phyloP scores from a whole-genome alignment of 768 basidiomycete species.

The Leccinellum albellum region DNA sequence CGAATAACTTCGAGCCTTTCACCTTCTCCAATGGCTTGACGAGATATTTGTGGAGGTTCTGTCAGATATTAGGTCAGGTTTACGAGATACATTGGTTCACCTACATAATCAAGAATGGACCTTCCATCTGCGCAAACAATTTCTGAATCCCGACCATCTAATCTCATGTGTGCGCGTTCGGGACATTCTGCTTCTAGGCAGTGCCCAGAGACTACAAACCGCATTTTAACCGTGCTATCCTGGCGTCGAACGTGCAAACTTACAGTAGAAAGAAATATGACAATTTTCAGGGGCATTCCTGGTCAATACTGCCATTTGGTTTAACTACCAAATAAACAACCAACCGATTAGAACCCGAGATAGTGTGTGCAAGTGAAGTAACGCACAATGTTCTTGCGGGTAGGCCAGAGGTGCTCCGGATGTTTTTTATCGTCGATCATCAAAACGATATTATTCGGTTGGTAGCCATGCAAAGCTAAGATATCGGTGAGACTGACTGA shows the following conservation, averaged over 20 bases:
- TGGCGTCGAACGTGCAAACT: conserved; percentile 1
- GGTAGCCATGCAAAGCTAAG: conserved; percentile 38
- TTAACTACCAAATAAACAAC: conserved; percentile 22
- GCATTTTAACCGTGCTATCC: background rate
- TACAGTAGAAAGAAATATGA: conserved; percentile 56
- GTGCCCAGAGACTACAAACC: conserved; percentile 10
- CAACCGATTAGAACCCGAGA: background rate
- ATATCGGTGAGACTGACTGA: background rate
- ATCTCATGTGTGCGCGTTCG: conserved; percentile 35
- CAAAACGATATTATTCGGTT: conserved; percentile 36
- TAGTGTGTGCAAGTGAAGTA: background rate
- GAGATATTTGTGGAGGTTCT: conserved; percentile 20
- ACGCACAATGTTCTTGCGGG: conserved; percentile 43
- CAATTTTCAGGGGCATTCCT: conserved; percentile 41
- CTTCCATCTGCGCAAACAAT: conserved; percentile 19
- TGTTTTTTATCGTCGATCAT: conserved; percentile 38
- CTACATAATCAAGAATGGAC: conserved; percentile 24
- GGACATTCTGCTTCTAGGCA: conserved; percentile 11
- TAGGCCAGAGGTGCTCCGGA: conserved; percentile 38
- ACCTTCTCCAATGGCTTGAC: conserved; percentile 16
- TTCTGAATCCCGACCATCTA: conserved; percentile 40
- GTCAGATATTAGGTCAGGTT: background rate
- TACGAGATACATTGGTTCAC: background rate
- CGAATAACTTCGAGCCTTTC: conserved; percentile 21
- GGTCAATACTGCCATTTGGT: conserved; percentile 39